Evolutionary conservation across 805 yeast genomes (phyloP).

Genomic region (Metschnikowia corniflorae): DNA sequence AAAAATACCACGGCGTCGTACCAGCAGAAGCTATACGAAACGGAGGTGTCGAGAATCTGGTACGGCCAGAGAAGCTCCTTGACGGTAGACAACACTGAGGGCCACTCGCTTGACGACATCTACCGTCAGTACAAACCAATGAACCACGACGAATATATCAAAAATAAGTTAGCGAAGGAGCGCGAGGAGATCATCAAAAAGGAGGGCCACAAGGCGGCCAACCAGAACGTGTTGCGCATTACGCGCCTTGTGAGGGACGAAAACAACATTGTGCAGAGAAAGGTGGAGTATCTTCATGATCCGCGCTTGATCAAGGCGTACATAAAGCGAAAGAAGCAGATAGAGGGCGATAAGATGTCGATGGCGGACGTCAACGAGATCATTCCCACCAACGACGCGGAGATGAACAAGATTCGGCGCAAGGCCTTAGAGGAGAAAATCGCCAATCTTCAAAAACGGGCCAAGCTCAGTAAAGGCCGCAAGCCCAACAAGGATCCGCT

Average conservation of each 20-base stretch:
- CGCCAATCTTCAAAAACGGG: slow-evolving; percentile 78
- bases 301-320: slow-evolving; percentile 86
- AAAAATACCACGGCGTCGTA: slow-evolving; percentile 40
- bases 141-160: slow-evolving; percentile 29
- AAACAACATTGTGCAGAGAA: slow-evolving; percentile 81
- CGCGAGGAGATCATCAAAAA: slow-evolving; percentile 29
- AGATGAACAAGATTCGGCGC: slow-evolving; percentile 71
- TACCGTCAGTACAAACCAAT: slow-evolving; percentile 38
- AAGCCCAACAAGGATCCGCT: slow-evolving; percentile 32
- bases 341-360: slow-evolving; percentile 50
- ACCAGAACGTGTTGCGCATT: slow-evolving; percentile 40
- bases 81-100: slow-evolving; percentile 32
- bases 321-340: slow-evolving; percentile 62
- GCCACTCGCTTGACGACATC: slow-evolving; percentile 35
- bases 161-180: slow-evolving; percentile 34
- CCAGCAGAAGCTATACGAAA: slow-evolving; percentile 90
- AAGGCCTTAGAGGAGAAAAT: slow-evolving; percentile 77
- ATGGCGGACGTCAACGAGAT: slow-evolving; percentile 71
- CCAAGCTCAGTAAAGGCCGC: slow-evolving; percentile 45
- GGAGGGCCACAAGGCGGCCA: slow-evolving; percentile 24
- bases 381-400: slow-evolving; percentile 77
- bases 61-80: slow-evolving; percentile 70
- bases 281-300: slow-evolving; percentile 73
- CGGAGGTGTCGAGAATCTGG: slow-evolving; percentile 88
- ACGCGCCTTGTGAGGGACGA: slow-evolving; percentile 78